These are phyloP conservation scores for Rhodotorula paludigena DNA, from an alignment of 768 basidiomycete genomes.

Conservation along the genomic window DNA sequence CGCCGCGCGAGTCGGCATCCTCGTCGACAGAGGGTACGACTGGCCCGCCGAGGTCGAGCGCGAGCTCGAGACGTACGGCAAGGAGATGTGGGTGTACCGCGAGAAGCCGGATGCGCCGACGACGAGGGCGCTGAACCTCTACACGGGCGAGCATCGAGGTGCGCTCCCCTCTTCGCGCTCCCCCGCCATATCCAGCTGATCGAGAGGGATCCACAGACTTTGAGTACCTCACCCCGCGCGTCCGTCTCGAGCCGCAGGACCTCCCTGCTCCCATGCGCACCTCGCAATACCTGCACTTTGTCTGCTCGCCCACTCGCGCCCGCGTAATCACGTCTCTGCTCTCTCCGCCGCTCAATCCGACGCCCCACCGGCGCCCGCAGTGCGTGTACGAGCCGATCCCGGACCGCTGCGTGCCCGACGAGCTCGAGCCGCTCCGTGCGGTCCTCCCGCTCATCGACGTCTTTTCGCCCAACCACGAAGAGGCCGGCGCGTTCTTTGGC, in stretches of 20 bases:
- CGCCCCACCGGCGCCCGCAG: conserved; percentile 59
- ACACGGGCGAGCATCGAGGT: conserved; percentile 70
- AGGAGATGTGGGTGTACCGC: conserved; percentile 72
- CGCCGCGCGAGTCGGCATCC: conserved; percentile 65
- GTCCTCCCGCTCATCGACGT: conserved; percentile 61
- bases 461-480: conserved; percentile 84
- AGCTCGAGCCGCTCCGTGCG: conserved; percentile 62
- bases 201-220: conserved; percentile 51
- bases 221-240: conserved; percentile 67
- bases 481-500: conserved; percentile 63
- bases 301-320: conserved; percentile 75
- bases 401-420: conserved; percentile 73
- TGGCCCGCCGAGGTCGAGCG: conserved; percentile 61
- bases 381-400: conserved; percentile 83
- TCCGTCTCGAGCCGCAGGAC: conserved; percentile 68
- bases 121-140: conserved; percentile 68
- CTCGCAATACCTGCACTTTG: conserved; percentile 66
- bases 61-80: conserved; percentile 60
- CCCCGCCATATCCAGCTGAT: not conserved
- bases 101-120: conserved; percentile 58
- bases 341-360: conserved; percentile 46
- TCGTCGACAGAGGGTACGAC: conserved; percentile 74
- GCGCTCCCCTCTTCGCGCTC: conserved; percentile 34
- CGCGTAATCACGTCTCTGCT: conserved; percentile 63
- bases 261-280: conserved; percentile 56